Evolutionary conservation across 1,139 yeast genomes (phyloP).

Genomic region (Hemisphaericaspora xylofermentans): DNA sequence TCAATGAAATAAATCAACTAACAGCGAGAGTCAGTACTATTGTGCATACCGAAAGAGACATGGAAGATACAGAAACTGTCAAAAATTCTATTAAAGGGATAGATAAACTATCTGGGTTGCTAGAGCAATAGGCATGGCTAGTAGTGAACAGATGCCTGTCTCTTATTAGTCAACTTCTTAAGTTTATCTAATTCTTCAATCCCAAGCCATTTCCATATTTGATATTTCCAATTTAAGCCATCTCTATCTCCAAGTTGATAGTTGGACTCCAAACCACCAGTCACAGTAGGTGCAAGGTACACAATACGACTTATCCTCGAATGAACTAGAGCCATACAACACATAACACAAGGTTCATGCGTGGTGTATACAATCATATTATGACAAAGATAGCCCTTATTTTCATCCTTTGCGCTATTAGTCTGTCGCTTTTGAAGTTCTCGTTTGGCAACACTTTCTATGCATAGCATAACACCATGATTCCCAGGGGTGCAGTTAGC

Average conservation of each 20-base stretch:
- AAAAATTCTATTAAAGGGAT: slow-evolving; percentile 15
- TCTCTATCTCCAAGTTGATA: slow-evolving; percentile 73
- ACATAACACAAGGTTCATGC: slow-evolving; percentile 97
- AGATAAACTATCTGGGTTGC: slow-evolving; percentile 7
- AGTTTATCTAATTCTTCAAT: slow-evolving; percentile 22
- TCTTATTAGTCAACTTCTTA: slow-evolving; percentile 1
- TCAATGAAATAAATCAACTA: slow-evolving; percentile 5
- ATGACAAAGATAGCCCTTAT: slow-evolving; percentile 64
- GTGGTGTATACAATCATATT: slow-evolving; percentile 79
- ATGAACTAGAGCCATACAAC: slow-evolving; percentile 93
- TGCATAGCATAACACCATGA: slow-evolving; percentile 76
- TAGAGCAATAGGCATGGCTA: not conserved
- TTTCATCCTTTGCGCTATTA: slow-evolving; percentile 13
- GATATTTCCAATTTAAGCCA: slow-evolving; percentile 77
- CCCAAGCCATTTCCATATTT: slow-evolving; percentile 66
- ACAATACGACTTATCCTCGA: slow-evolving; percentile 75
- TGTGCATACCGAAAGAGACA: slow-evolving; percentile 2
- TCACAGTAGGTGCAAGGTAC: slow-evolving; percentile 46
- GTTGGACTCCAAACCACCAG: slow-evolving; percentile 59
- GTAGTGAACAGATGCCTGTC: not conserved
- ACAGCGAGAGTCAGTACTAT: slow-evolving; percentile 3
- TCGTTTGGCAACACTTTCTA: slow-evolving; percentile 54
- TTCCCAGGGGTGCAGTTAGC: slow-evolving; percentile 47
- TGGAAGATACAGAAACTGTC: slow-evolving; percentile 4
- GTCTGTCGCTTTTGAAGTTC: slow-evolving; percentile 38